Percentiles rank a stretch among this genome's conserved stretches.
Evolutionary conservation across 2,329 filamentous ascomycete species (phyloP).

Genomic region (Verticillium longisporum): DNA sequence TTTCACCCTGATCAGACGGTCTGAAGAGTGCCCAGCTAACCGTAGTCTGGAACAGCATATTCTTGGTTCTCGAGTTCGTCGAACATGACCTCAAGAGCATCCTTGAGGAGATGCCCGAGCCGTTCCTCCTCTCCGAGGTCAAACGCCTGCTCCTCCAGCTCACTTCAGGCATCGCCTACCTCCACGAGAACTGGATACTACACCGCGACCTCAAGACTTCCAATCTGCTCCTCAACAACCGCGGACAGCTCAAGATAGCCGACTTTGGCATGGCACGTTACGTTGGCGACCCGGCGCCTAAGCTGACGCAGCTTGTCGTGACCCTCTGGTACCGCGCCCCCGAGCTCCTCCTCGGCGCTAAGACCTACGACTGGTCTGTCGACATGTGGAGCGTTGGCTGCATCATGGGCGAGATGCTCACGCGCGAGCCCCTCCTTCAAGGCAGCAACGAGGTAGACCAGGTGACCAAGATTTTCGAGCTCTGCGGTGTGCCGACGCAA

Average conservation of each 20-base stretch:
- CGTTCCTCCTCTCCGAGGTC: conserved; percentile 85
- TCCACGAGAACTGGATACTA: conserved; percentile 86
- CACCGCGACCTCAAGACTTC: conserved; percentile 92
- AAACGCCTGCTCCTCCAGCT: conserved; percentile 88
- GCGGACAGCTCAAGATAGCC: conserved; percentile 88
- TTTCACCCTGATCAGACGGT: not conserved
- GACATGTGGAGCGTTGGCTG: conserved; percentile 98
- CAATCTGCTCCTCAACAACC: conserved; percentile 91
- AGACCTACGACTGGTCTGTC: conserved; percentile 66
- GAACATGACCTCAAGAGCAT: conserved; percentile 95
- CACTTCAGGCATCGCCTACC: conserved; percentile 69
- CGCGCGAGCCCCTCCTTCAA: conserved; percentile 74
- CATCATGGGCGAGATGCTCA: conserved; percentile 87
- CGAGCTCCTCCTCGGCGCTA: conserved; percentile 78
- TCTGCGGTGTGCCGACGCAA: conserved; percentile 81
- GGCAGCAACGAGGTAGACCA: conserved; percentile 92
- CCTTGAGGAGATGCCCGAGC: conserved; percentile 88
- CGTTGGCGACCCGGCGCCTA: conserved; percentile 68
- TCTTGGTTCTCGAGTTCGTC: conserved; percentile 93
- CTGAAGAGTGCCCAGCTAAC: conserved; percentile 17
- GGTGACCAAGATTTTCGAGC: conserved; percentile 77
- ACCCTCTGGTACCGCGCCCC: conserved; percentile 96
- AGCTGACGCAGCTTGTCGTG: conserved; percentile 86
- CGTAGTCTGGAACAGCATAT: conserved; percentile 54
- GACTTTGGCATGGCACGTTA: conserved; percentile 98